Base-by-base conservation (phyloP, 768 basidiomycete species). In the Calocybe indica region DNA sequence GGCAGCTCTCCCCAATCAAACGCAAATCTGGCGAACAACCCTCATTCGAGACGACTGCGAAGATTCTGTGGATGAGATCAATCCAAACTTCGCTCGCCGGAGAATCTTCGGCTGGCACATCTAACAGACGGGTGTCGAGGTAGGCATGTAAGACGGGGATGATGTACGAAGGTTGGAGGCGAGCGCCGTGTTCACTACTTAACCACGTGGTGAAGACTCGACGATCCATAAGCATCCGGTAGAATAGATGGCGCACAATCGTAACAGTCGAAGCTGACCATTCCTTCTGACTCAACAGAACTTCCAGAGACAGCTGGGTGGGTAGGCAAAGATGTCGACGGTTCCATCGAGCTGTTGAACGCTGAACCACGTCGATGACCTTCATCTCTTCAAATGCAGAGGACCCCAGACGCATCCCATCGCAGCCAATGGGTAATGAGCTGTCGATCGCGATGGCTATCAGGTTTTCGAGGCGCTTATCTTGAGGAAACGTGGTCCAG, bases 241-340 rank as follows among this genome's bases (percentile, higher is more conserved):
- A 83, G 10, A 81, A 48, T 5, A 81, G 55, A 6, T 64, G 64
- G 5, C 63, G 54, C 10, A 82, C 59, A 14, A 75, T 73, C 34
- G 58, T 67, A 12, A 71, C 64, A 0, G 74, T 79, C 3, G 75
- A 67, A 1, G 54, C 49, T 0, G 71, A 69, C 74, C 79, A 81
- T 0, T 53, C 39, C 5, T 69, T 58, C 49, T 71, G 71, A 4
- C 50, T 50, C 10, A 85, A 63, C 47, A 81, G 67, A 5, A 60
- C 42, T 11, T 58, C 52, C 28, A 70, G 37, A 46, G 67, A 45
- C 34, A 70, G 50, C 13, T 59, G 55, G 12, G 50, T 48, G 10
- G 58, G 49, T 40, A 52, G 49, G 5, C 8, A 45, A 37, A 53
- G 53, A 13, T 43, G 43, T 15, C 62, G 67, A 36, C 50, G 59